These are phyloP conservation scores for Colletotrichum filicis DNA, from an alignment of 2,329 filamentous ascomycete species.

Conservation along the genomic window DNA sequence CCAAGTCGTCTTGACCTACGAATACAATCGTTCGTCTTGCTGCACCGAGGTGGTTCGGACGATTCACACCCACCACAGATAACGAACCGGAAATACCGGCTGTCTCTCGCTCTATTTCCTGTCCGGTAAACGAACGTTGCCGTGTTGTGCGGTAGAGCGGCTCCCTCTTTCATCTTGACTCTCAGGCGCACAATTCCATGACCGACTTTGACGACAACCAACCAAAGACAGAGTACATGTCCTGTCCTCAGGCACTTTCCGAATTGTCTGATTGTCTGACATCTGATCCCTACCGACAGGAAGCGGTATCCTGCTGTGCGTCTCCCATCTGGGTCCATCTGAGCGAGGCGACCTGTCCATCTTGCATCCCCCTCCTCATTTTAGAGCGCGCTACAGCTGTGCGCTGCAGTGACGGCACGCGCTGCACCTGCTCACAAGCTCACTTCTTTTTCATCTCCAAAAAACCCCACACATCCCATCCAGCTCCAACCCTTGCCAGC, in stretches of 20 bases:
- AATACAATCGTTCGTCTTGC: background rate
- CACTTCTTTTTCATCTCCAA: conserved; percentile 17
- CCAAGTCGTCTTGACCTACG: background rate
- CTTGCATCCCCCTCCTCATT: conserved; percentile 22
- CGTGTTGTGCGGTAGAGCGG: background rate
- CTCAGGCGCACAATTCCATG: background rate
- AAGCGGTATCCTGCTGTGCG: background rate
- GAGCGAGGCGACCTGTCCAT: conserved; percentile 25
- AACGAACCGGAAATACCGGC: background rate
- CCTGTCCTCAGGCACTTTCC: conserved; percentile 6
- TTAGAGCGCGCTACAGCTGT: background rate
- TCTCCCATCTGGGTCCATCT: conserved; percentile 6
- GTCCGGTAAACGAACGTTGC: background rate
- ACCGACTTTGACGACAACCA: background rate
- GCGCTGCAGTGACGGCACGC: conserved; percentile 19
- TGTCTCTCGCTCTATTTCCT: background rate
- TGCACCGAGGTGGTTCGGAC: background rate
- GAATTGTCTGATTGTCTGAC: background rate
- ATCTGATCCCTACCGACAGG: conserved; percentile 4
- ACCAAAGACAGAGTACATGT: background rate
- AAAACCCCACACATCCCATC: conserved; percentile 25
- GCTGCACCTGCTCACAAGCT: conserved; percentile 13
- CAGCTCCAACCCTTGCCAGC: background rate
- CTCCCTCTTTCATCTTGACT: background rate
- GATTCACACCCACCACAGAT: background rate